Evolutionary conservation across 345 rosid species (phyloP), one percentile per base, ranked within the genome.

Genomic region (Acer campestre): DNA sequence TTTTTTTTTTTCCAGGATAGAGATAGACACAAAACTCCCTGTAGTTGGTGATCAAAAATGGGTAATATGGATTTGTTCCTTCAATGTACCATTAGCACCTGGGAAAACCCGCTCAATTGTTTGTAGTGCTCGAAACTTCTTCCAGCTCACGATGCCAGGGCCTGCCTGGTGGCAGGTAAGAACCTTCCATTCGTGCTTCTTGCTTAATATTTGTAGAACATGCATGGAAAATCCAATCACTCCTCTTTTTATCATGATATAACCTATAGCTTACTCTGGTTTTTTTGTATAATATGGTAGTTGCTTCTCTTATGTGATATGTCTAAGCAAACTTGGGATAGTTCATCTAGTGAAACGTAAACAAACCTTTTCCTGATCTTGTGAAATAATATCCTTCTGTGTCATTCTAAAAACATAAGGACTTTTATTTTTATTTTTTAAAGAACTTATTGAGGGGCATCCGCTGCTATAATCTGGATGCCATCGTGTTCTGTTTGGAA

Each of bases 81-180:
- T 96, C 85, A 94, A 96, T 48, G 90, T 96, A 73, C 98, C 97
- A 27, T 89, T 96, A 95, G 97, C 97, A 76, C 99, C 98, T 58
- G 99, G 99, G 76, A 96, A 92, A 84, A 96, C 97, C 67, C 92
- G 98, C 31, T 94, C 97, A 61, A 96, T 94, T 3, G 99, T 94
- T 79, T 94, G 99, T 70, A 96, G 98, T 56, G 99, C 99, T 18
- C 88, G 97, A 76, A 96, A 96, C 83, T 96, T 96, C 90, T 94
- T 96, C 80, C 97, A 96, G 70, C 87, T 96, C 78, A 84, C 95
- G 20, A 90, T 96, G 84, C 99, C 99, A 8, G 97, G 99, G 40
- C 86, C 97, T 2, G 90, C 91, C 69, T 96, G 97, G 99, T 96
- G 98, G 99, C 99, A 96, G 93, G 99, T 95, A 75, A 71, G 64